These are phyloP conservation scores for Penicillium sp. DNA, from an alignment of 2,329 filamentous ascomycete species.

Conservation along the genomic window DNA sequence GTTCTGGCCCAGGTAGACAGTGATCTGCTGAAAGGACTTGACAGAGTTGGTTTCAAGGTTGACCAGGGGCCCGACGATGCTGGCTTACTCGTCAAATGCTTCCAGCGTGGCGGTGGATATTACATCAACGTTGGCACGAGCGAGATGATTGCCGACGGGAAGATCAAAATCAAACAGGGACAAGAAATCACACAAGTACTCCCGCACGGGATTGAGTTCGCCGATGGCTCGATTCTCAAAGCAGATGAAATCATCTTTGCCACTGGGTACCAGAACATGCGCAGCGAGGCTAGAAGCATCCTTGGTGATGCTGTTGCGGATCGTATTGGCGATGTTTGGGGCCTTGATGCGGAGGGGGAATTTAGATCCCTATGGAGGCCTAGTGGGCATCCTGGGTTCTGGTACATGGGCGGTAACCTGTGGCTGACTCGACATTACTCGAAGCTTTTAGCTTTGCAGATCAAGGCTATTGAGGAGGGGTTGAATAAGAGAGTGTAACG, in stretches of 20 bases:
- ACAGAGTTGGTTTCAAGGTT: conserved; percentile 57
- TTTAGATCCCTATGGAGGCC: conserved; percentile 57
- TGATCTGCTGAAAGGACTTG: conserved; percentile 43
- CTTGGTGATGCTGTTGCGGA: conserved; percentile 62
- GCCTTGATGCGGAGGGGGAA: conserved; percentile 54
- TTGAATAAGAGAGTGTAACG: conserved; percentile 13
- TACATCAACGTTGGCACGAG: conserved; percentile 67
- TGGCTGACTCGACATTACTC: conserved; percentile 62
- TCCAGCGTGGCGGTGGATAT: conserved; percentile 64
- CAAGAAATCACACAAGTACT: conserved; percentile 55
- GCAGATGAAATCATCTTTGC: conserved; percentile 63
- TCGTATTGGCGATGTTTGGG: conserved; percentile 59
- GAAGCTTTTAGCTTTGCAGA: conserved; percentile 48
- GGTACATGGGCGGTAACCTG: conserved; percentile 65
- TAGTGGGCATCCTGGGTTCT: conserved; percentile 62
- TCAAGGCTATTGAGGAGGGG: conserved; percentile 41
- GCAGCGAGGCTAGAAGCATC: conserved; percentile 55
- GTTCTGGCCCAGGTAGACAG: conserved; percentile 28
- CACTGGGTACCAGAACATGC: conserved; percentile 64
- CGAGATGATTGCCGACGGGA: conserved; percentile 59
- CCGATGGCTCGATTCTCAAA: conserved; percentile 56
- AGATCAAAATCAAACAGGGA: conserved; percentile 62
- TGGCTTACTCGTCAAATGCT: conserved; percentile 60
- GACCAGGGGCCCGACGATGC: conserved; percentile 56
- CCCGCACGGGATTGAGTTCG: conserved; percentile 47